Evolutionary conservation across 345 rosid species (phyloP), one percentile per base, ranked within the genome.

Genomic region (Euclidium syriacum): DNA sequence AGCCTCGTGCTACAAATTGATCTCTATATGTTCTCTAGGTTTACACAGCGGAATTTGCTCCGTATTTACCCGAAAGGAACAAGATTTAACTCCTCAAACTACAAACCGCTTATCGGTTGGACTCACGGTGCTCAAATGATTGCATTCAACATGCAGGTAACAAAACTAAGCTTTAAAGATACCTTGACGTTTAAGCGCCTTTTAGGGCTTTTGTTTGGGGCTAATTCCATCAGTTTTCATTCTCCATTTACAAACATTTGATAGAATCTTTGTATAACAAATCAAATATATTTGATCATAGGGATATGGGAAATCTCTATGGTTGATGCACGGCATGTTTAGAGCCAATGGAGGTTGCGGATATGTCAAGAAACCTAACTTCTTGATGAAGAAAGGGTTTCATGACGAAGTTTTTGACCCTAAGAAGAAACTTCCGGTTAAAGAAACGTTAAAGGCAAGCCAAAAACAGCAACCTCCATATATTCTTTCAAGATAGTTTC

Each of bases 41-140:
- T 94, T 72, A 84, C 97, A 0, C 95, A 86, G 75, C 65, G 73
- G 68, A 84, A 94, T 55, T 80, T 94, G 47, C 73, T 90, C 16
- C 78, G 99, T 71, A 73, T 94, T 50, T 94, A 94, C 46, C 99
- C 99, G 0, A 94, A 90, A 73, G 97, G 96, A 35, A 87, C 77
- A 41, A 80, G 97, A 64, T 74, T 94, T 41, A 66, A 79, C 64
- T 94, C 99, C n/a, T 84, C 99, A 17, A 94, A 94, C 71, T 94
- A 81, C 72, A 81, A 90, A 62, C 97, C 99, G 3, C 78, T 78
- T 23, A 57, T 84, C 9, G 97, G 96, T 27, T 94, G 99, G 99
- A 85, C 78, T 75, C 97, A 90, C n/a, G 97, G 99, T 19, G 97
- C 99, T 51, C 99, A 94, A 75, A 94, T 94, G 99, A 80, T 94